These are phyloP conservation scores for Suillus placidus DNA, from an alignment of 768 basidiomycete genomes.

Conservation along the genomic window DNA sequence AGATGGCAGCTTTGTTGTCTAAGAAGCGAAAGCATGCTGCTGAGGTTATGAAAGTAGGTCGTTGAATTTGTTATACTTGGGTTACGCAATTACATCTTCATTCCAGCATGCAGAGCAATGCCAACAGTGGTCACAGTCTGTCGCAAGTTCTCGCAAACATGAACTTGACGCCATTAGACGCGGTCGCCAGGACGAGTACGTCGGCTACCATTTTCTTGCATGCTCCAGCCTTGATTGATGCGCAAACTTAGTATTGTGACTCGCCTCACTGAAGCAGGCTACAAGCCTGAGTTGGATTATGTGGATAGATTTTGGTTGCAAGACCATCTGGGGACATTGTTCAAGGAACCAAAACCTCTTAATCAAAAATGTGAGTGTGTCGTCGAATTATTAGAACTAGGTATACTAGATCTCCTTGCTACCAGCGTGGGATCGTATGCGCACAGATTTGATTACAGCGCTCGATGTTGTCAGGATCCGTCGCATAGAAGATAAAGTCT, in stretches of 20 bases:
- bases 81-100: background rate
- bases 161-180: slow-evolving; percentile 1
- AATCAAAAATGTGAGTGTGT: background rate
- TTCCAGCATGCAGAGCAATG: slow-evolving; percentile 4
- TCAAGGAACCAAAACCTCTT: background rate
- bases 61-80: background rate
- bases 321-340: background rate
- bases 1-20: background rate
- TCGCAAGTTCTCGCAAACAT: slow-evolving; percentile 3
- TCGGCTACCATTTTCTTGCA: background rate
- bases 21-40: background rate
- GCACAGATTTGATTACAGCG: background rate
- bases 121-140: background rate
- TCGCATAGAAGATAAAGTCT: background rate
- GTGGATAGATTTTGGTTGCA: background rate
- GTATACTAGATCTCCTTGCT: background rate
- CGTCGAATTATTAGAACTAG: background rate
- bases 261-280: slow-evolving; percentile 2
- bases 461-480: background rate
- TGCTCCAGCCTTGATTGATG: too few relatives aligned
- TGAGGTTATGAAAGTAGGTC: slow-evolving; percentile 1
- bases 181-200: background rate
- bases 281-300: slow-evolving; percentile 5
- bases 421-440: slow-evolving; percentile 7
- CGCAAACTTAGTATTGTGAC: background rate